phyloP scores from a whole-genome alignment of 306 rosid genomes.

The Glycine tomentella region DNA sequence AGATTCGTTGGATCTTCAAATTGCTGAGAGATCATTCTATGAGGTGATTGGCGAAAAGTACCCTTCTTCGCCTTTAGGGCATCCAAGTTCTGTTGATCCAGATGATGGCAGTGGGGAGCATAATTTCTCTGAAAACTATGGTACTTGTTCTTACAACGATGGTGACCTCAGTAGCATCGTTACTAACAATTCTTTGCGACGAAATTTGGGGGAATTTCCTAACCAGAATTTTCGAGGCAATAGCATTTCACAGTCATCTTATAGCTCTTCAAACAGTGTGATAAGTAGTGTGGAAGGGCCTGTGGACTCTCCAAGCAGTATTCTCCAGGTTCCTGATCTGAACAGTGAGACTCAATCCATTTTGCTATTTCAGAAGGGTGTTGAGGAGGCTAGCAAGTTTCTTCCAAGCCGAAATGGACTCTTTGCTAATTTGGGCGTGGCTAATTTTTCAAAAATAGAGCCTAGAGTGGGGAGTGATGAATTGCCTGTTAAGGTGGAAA shows the following conservation, averaged over 20 bases:
- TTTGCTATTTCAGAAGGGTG: slow-evolving; percentile 84
- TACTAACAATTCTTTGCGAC: slow-evolving; percentile 41
- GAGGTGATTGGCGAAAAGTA: slow-evolving; percentile 88
- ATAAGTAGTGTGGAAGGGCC: slow-evolving; percentile 62
- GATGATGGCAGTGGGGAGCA: slow-evolving; percentile 49
- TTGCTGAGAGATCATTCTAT: slow-evolving; percentile 88
- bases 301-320: slow-evolving; percentile 71
- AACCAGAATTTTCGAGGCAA: slow-evolving; percentile 46
- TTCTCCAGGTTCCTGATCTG: slow-evolving; percentile 55
- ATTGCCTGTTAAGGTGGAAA: slow-evolving; percentile 58
- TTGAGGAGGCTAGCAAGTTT: slow-evolving; percentile 88
- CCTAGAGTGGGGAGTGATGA: slow-evolving; percentile 44
- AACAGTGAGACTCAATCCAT: slow-evolving; percentile 71
- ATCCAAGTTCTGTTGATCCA: slow-evolving; percentile 41
- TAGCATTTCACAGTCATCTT: slow-evolving; percentile 60
- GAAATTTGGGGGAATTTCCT: slow-evolving; percentile 50
- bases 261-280: slow-evolving; percentile 66
- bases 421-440: slow-evolving; percentile 53
- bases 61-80: slow-evolving; percentile 68
- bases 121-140: slow-evolving; percentile 45
- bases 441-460: slow-evolving; percentile 41
- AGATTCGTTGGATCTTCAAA: slow-evolving; percentile 93
- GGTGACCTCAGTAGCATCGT: slow-evolving; percentile 53
- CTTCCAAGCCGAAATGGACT: slow-evolving; percentile 68
- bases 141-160: slow-evolving; percentile 46